Base-by-base conservation (phyloP, 2,329 filamentous ascomycete species). In the Cladosporium halotolerans region DNA sequence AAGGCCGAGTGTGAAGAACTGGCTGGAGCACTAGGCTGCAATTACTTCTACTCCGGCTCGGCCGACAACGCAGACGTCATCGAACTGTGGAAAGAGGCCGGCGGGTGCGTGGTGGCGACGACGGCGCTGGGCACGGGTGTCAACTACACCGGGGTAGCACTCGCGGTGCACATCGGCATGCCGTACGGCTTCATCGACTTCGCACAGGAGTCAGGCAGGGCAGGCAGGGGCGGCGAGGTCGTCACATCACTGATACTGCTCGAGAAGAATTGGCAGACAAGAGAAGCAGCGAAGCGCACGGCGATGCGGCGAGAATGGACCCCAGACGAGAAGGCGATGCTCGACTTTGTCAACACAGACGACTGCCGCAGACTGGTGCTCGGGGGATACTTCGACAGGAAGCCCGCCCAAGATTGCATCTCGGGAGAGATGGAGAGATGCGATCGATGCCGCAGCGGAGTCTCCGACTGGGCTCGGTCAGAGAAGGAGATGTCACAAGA, bases 71-170 rank as follows among this genome's bases (percentile, higher is more conserved):
- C 43, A 13, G 46, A 60, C 46, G 38, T 40, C 36, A 48, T 61
- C 10, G 2, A 55, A 38, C 13, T n/a, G 50, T 62, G 38, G 58
- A 11, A 55, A 32, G 28, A 53, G 28, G 4, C 55, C 14, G 33
- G 47, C 3, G 55, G 50, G 31, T 41, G 61, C 10, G 62, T 64
- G 9, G 42, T 63, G 11, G 62, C 59, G 39, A 65, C 53, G 13
- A 59, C 48, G 11, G 55, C 58, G 19, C 49, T 64, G 28, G 53
- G 54, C 3, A 61, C 50, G 11, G 52, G 56, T 3, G 55, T 64
- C 14, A 50, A 63, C 48, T 60, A 54, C 36, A 18, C 41, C 19
- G 51, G 48, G 9, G 59, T 64, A 41, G 38, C 55, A 33, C 53
- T 45, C 33, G 55, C 57, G 19, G 16, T 57, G 14, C 52, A 54